phyloP scores from a whole-genome alignment of 2,329 filamentous ascomycete genomes.

The Diaporthe aspalathi region DNA sequence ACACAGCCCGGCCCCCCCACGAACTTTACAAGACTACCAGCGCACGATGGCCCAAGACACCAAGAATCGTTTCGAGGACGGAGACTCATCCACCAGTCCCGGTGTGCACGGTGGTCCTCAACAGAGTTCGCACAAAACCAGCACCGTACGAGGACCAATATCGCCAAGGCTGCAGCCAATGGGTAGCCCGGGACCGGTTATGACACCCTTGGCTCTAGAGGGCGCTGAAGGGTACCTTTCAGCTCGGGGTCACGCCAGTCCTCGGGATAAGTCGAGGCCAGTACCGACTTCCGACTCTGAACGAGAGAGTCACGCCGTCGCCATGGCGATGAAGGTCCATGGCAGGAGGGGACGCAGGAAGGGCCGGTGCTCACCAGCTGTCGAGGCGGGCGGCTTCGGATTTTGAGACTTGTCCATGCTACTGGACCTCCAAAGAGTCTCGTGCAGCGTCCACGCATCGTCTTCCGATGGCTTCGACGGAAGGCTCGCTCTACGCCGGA shows the following conservation, averaged over 20 bases:
- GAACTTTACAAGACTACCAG: conserved; percentile 66
- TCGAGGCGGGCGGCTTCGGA: conserved; percentile 48
- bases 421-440: neutral
- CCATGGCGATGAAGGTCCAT: conserved; percentile 48
- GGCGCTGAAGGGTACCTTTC: conserved; percentile 55
- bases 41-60: conserved; percentile 67
- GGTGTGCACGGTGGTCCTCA: conserved; percentile 51
- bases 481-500: neutral
- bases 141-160: conserved; percentile 47
- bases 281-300: conserved; percentile 40
- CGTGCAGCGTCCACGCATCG: neutral
- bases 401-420: conserved; percentile 40
- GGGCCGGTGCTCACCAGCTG: conserved; percentile 47
- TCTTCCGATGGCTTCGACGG: neutral
- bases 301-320: conserved; percentile 45
- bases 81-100: conserved; percentile 44
- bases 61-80: conserved; percentile 47
- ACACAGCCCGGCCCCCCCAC: conserved; percentile 57
- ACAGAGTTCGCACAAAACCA: conserved; percentile 48
- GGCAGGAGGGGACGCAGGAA: conserved; percentile 49
- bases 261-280: conserved; percentile 37
- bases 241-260: conserved; percentile 2
- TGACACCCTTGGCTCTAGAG: conserved; percentile 68
- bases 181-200: conserved; percentile 68
- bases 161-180: conserved; percentile 64